Conservation (phyloP, 2,329 filamentous ascomycete genomes). For the Paraphoma sp. region DNA sequence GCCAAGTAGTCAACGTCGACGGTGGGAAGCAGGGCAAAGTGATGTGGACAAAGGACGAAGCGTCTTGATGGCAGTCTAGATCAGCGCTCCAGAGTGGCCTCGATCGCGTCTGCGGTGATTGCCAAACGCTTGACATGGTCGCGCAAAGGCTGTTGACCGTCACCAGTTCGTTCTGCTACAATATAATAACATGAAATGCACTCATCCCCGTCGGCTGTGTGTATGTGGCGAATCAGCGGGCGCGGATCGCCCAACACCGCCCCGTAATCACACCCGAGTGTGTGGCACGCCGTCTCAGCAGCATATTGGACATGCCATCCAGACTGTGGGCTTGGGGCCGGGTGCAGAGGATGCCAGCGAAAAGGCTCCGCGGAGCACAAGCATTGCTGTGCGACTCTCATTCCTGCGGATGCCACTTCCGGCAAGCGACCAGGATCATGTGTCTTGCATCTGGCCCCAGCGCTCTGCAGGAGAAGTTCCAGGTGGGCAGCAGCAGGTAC, state of each 20-base stretch:
- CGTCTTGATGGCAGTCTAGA: neutral
- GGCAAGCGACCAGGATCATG: neutral
- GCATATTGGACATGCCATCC: neutral
- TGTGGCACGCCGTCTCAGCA: neutral
- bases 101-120: neutral
- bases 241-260: neutral
- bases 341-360: neutral
- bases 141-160: too few species aligned
- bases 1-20: constrained; percentile 55
- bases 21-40: constrained; percentile 52
- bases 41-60: constrained; percentile 48
- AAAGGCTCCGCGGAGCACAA: neutral
- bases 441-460: neutral
- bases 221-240: neutral
- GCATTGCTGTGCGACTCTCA: neutral
- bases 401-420: neutral
- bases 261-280: neutral
- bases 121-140: too few species aligned
- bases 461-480: neutral
- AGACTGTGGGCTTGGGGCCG: neutral
- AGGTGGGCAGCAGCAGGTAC: neutral
- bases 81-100: neutral
- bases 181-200: too few species aligned
- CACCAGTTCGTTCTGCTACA: too few species aligned
- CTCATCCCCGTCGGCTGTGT: too few species aligned